Percentiles rank a stretch among this genome's conserved stretches.
These are phyloP conservation scores for Colletotrichum paranaense DNA, from an alignment of 2,329 filamentous ascomycete species.

Conservation along the genomic window DNA sequence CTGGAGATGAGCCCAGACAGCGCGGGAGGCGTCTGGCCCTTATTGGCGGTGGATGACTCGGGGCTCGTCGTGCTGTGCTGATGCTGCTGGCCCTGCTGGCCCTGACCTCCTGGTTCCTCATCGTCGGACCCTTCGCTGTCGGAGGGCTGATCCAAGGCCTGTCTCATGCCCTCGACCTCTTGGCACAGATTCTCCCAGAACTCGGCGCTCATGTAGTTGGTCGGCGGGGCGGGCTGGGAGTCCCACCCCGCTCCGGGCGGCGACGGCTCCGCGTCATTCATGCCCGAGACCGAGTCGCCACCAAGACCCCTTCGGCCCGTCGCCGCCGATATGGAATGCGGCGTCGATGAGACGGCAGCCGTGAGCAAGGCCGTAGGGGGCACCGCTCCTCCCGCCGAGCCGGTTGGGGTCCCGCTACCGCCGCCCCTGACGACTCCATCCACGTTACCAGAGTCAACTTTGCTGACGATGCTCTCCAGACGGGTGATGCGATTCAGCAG, in stretches of 20 bases:
- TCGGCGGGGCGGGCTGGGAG: conserved; percentile 39
- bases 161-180: conserved; percentile 57
- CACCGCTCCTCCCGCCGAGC: too few relatives aligned
- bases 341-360: conserved; percentile 1
- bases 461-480: conserved; percentile 58
- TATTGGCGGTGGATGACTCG: conserved; percentile 39
- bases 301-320: neutral
- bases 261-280: conserved; percentile 14
- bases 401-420: neutral
- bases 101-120: conserved; percentile 21
- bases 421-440: conserved; percentile 6
- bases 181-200: conserved; percentile 57
- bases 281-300: conserved; percentile 36
- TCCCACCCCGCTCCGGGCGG: conserved; percentile 26
- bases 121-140: conserved; percentile 50
- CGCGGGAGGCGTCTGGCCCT: conserved; percentile 38
- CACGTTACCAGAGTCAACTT: conserved; percentile 47
- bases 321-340: conserved; percentile 4
- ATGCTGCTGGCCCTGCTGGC: neutral
- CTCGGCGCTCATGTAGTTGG: conserved; percentile 53
- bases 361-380: neutral
- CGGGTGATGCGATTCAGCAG: conserved; percentile 56
- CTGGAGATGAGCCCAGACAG: conserved; percentile 41
- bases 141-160: conserved; percentile 55
- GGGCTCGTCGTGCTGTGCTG: conserved; percentile 40